phyloP scores from a whole-genome alignment of 768 basidiomycete genomes.

The Boletellus ananiceps region DNA sequence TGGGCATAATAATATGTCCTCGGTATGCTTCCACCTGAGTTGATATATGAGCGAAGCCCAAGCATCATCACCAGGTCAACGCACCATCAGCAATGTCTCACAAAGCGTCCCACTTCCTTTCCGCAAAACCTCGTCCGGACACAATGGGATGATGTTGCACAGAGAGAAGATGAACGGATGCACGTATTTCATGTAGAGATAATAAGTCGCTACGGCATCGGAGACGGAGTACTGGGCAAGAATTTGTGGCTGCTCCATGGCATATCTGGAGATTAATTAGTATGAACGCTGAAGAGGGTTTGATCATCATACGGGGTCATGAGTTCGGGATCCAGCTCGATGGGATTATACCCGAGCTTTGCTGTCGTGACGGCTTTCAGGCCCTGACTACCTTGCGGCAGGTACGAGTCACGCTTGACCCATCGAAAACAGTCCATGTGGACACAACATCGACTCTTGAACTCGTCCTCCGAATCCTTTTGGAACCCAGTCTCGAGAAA shows the following conservation, averaged over 20 bases:
- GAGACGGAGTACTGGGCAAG: conserved; percentile 98
- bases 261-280: conserved; percentile 58
- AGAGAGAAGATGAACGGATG: conserved; percentile 99
- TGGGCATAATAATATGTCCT: conserved; percentile 94
- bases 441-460: conserved; percentile 85
- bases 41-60: conserved; percentile 4
- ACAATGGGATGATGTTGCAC: conserved; percentile 97
- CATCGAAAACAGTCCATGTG: conserved; percentile 99
- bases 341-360: conserved; percentile 94
- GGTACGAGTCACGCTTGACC: conserved; percentile 98
- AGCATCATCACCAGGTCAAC: conserved; percentile 17
- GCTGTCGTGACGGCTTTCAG: conserved; percentile 96
- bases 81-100: conserved; percentile 95
- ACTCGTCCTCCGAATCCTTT: conserved; percentile 91
- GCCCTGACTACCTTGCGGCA: conserved; percentile 98
- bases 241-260: conserved; percentile 89
- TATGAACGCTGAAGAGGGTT: not conserved
- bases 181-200: conserved; percentile 99
- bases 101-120: conserved; percentile 97
- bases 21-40: conserved; percentile 90
- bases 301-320: conserved; percentile 87
- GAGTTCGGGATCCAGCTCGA: conserved; percentile 94
- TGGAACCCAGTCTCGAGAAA: conserved; percentile 90
- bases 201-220: conserved; percentile 99
- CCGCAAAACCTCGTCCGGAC: conserved; percentile 92